Conservation (phyloP, 768 basidiomycete genomes). For the Russula dissimulans region DNA sequence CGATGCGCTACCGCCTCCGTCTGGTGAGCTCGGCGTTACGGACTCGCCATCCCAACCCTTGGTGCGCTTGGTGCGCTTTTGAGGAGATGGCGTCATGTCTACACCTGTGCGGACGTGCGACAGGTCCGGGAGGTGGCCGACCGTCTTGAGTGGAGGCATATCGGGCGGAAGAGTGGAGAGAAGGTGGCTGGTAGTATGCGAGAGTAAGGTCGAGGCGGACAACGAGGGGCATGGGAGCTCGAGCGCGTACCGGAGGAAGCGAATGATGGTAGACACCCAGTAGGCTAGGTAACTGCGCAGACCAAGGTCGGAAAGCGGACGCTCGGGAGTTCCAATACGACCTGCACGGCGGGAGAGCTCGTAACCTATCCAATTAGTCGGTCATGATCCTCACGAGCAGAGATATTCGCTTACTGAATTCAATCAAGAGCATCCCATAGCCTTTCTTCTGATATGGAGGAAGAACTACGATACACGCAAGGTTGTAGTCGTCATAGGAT, state of each 20-base stretch:
- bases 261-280: slow-evolving; percentile 77
- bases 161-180: slow-evolving; percentile 54
- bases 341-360: slow-evolving; percentile 75
- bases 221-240: not conserved
- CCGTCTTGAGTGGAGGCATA: slow-evolving; percentile 35
- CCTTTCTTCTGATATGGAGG: slow-evolving; percentile 88
- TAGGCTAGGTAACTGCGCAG: slow-evolving; percentile 82
- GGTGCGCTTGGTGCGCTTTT: slow-evolving; percentile 11
- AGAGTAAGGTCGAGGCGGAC: not conserved
- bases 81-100: slow-evolving; percentile 1
- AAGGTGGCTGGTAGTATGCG: slow-evolving; percentile 35
- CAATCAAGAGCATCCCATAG: slow-evolving; percentile 93
- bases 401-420: slow-evolving; percentile 67
- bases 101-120: slow-evolving; percentile 14
- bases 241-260: slow-evolving; percentile 62
- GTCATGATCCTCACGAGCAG: not conserved
- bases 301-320: slow-evolving; percentile 90
- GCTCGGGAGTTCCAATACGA: slow-evolving; percentile 86
- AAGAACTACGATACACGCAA: slow-evolving; percentile 92
- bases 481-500: slow-evolving; percentile 94
- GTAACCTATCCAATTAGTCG: slow-evolving; percentile 52
- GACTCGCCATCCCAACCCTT: slow-evolving; percentile 76
- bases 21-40: slow-evolving; percentile 27
- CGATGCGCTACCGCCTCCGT: slow-evolving; percentile 7
- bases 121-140: slow-evolving; percentile 29